Base-by-base conservation (phyloP, 768 basidiomycete species). In the Lentinula sp. region DNA sequence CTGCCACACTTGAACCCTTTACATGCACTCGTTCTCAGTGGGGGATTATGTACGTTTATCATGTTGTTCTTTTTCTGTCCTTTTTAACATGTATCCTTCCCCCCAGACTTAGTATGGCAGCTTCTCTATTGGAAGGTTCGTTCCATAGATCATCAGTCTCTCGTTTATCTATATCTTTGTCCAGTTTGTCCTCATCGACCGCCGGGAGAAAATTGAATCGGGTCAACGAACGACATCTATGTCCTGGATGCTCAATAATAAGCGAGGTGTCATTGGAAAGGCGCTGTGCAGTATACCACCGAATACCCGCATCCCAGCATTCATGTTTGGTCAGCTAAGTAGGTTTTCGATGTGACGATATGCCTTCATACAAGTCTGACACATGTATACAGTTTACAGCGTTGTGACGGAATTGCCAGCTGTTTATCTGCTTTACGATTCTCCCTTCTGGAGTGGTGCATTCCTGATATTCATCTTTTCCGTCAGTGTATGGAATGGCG, bases 401-500 rank as follows among this genome's bases (percentile, higher is more conserved):
- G 74, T 97, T 39, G 74, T 95, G 37, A 96, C 94, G 2, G 93
- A 93, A 74, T 72, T 95, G 5, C 92, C 93, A 0, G 89, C 93
- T 10, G 84, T 95, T 4, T 91, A 86, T 67, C 57, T 95, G 32
- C 78, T 97, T 46, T 96, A 96, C 68, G 82, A 91, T 67, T 91
- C 87, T 66, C 75, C 89, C 3, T 76, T 81, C 60, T 91, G 88
- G 84, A 94, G 91, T 65, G 84, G 82, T 16, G 71, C 80, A 2
- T 97, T 94, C 75, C 74, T 98, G 23, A 74, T 95, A 42, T 65
- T 83, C 64, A 89, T 98, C 48, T 92, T 98, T 68, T 77, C 83
- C 15, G 91, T 94, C 49, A 90, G 90, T 62, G 93, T 90, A 0
- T 98, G 95, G 95, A 98, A 98, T 69, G 95, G 95, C 9, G 94